Percentiles rank a stretch among this genome's conserved stretches.
Conservation (phyloP, 306 rosid genomes). For the Casuarina glauca region DNA sequence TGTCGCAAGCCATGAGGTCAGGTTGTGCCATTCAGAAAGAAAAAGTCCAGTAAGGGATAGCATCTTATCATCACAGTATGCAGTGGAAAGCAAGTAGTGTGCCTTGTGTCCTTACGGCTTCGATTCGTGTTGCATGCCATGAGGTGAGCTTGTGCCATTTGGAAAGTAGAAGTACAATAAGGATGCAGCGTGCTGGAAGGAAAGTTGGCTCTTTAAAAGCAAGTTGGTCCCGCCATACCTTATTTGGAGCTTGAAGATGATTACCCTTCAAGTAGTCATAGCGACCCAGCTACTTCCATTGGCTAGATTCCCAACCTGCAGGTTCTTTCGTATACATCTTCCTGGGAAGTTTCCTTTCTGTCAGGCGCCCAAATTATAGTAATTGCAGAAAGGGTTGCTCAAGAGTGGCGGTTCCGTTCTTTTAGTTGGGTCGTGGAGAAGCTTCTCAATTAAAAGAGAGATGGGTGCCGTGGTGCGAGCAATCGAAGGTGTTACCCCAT, state of each 20-base stretch:
- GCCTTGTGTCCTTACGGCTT: too few relatives aligned
- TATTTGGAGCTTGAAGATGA: neutral
- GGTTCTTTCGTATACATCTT: constrained; percentile 57
- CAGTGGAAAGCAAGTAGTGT: too few relatives aligned
- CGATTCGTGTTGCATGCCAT: too few relatives aligned
- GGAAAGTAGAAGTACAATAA: too few relatives aligned
- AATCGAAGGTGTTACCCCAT: constrained; percentile 51
- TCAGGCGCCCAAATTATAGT: constrained; percentile 47
- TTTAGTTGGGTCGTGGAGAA: constrained; percentile 57
- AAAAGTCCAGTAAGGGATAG: too few relatives aligned
- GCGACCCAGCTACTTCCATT: neutral
- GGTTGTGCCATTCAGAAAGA: too few relatives aligned
- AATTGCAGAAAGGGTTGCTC: constrained; percentile 40
- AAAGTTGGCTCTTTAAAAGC: constrained; percentile 26
- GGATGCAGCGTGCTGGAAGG: too few relatives aligned
- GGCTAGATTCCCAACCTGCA: constrained; percentile 38
- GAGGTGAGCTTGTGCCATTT: too few relatives aligned
- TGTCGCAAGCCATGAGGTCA: neutral
- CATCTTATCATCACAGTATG: too few relatives aligned
- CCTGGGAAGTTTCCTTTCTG: constrained; percentile 52
- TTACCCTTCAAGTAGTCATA: neutral
- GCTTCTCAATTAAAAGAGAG: constrained; percentile 32
- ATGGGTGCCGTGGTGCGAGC: constrained; percentile 60
- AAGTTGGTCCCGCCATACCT: constrained; percentile 37
- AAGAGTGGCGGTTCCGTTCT: constrained; percentile 23